A percentile compares a stretch with the other conserved stretches of the same genome.
These are phyloP conservation scores for Trypanosoma theileri DNA, from an alignment of 208 protist species.

Conservation along the genomic window DNA sequence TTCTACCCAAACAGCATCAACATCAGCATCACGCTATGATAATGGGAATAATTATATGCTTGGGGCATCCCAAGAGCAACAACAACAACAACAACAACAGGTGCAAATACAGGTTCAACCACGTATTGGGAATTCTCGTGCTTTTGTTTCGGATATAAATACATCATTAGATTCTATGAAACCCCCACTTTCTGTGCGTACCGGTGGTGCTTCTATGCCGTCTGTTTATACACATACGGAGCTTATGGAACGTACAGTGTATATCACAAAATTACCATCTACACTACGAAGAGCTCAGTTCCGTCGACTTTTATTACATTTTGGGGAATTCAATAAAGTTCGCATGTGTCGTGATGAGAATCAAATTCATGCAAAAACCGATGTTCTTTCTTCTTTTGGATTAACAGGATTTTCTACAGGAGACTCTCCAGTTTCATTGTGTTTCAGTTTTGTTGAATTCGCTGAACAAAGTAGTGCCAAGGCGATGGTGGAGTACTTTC, in stretches of 20 bases:
- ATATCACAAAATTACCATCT: slow-evolving; percentile 81
- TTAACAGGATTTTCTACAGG: neutral
- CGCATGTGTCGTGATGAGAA: slow-evolving; percentile 77
- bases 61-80: neutral
- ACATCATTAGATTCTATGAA: slow-evolving; percentile 6
- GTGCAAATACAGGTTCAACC: neutral
- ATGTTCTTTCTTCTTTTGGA: neutral
- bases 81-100: slow-evolving; percentile 3
- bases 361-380: slow-evolving; percentile 30
- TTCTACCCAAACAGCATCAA: neutral
- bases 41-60: neutral
- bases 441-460: slow-evolving; percentile 84
- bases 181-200: slow-evolving; percentile 5
- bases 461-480: slow-evolving; percentile 46
- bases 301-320: slow-evolving; percentile 68
- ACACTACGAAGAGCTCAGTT: slow-evolving; percentile 58
- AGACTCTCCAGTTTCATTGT: slow-evolving; percentile 38
- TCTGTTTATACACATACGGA: slow-evolving; percentile 39
- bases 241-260: slow-evolving; percentile 69
- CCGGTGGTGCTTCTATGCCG: neutral
- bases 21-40: neutral
- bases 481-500: slow-evolving; percentile 85
- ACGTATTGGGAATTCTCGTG: neutral
- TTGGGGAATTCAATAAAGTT: slow-evolving; percentile 86
- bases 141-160: slow-evolving; percentile 12